Evolutionary conservation across 768 basidiomycete species (phyloP), one percentile per base, ranked within the genome.

Genomic region (Mycena metata): DNA sequence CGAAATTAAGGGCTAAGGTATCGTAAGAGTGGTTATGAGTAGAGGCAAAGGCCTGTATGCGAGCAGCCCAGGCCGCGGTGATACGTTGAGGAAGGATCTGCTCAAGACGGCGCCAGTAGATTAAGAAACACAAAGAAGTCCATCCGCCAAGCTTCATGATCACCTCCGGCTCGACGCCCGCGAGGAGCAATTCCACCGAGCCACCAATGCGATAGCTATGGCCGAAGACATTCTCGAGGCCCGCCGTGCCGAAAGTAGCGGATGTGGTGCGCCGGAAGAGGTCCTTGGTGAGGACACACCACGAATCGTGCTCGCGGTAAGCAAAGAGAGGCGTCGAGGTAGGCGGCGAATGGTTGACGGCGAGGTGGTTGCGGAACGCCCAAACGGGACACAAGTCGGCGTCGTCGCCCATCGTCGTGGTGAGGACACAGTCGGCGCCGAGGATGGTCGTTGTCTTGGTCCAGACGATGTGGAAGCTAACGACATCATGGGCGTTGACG

Each of bases 131-230:
- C 17, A 60, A 45, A 19, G 58, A 60, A 6, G 43, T 43, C 58
- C 58, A 60, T 7, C 58, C 57, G 12, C 58, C 58, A 17, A 60
- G 43, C n/a, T 60, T 60, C 58, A 60, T 60, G 17, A 60, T 60
- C 23, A 60, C 21, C 26, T 60, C 58, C 0, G 45, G 58, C 13
- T 23, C 58, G 26, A 65, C 64, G 6, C 64, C 64, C 0, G 43
- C 55, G 12, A 47, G 8, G 10, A 65, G 47, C 1, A 65, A 30
- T 16, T 55, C 55, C 13, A 56, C 16, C 3, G 64, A 55, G 33
- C 64, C 64, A 2, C 64, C 64, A 30, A 65, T 65, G 17, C 64
- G 64, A n/a, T 47, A 65, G 39, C 64, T 65, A 46, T 65, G 64
- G 6, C 64, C 64, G 21, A 56, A 46, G 33, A 57, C 55, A 1